Evolutionary conservation across 2,329 filamentous ascomycete genomes (phyloP), one percentile per base, ranked within the genome.

Genomic region (Celoporthe dispersa): DNA sequence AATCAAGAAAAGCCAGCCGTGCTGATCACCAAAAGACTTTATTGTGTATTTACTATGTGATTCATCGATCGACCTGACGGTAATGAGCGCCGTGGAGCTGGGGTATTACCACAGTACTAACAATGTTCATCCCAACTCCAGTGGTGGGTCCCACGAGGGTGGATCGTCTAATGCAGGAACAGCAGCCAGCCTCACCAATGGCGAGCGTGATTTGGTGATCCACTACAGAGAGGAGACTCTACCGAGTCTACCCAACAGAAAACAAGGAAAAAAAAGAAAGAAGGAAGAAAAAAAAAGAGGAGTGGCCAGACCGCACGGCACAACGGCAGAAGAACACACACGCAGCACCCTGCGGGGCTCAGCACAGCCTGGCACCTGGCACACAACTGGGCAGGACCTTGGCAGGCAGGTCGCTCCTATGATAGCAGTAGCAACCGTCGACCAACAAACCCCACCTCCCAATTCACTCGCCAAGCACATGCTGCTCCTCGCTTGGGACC

Each of bases 91-190:
- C 59, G 35, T 41, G 35, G 59, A 62, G 59, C 59, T 62, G 22
- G 51, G n/a, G 25, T 55, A n/a, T n/a, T n/a, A n/a, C n/a, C n/a
- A n/a, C n/a, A 28, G 51, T 28, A 62, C n/a, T 31, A 39, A 63
- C 37, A 63, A 31, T 31, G 63, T 57, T 33, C 37, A 41, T 48
- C 44, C 65, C 37, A 64, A 35, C 57, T 31, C 22, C 31, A 22
- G 31, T 22, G 5, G 33, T 60, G 57, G 57, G 6, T 33, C 33
- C 57, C 57, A 60, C 8, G 8, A 60, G 22, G 28, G 12, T 19
- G 61, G 39, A 11, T 28, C 31, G 61, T 16, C 61, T 64, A 44
- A 64, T 64, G 64, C 64, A 66, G 64, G 64, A 66, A 66, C 64
- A 66, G 31, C 63, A 31, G 3, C 31, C 19, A 64, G 3, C 28